These are phyloP conservation scores for Cruciata laevipes DNA, from an alignment of 257 asterid genomes.

Conservation along the genomic window DNA sequence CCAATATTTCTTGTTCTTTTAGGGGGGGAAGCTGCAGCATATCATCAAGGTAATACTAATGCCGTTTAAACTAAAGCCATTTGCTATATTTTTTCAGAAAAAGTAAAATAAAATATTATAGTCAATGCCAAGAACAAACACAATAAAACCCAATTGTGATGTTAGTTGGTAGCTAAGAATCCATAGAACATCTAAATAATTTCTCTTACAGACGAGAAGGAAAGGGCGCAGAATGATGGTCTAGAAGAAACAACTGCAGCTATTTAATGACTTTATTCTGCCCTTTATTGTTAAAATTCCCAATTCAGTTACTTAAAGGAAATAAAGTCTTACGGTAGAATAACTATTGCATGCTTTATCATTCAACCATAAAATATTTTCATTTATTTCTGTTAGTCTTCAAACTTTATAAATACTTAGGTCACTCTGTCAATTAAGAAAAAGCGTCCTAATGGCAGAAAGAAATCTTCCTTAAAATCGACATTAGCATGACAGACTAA, in stretches of 20 bases:
- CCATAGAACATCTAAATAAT: neutral
- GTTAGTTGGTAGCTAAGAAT: neutral
- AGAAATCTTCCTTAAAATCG: neutral
- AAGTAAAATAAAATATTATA: neutral
- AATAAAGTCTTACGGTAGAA: neutral
- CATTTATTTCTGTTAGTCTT: neutral
- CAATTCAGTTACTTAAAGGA: neutral
- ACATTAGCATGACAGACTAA: neutral
- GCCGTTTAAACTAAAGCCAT: neutral
- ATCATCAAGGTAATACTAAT: neutral
- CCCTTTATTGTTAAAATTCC: neutral
- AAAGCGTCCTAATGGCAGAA: neutral
- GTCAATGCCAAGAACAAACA: neutral
- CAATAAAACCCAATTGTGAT: neutral
- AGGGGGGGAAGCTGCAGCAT: neutral
- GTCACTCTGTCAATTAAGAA: no score
- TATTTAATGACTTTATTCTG: neutral
- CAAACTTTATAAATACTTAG: neutral
- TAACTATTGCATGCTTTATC: neutral
- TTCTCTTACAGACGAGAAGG: neutral
- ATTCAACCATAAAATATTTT: neutral
- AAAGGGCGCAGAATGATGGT: neutral
- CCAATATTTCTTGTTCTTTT: constrained; percentile 15
- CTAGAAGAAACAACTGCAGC: neutral
- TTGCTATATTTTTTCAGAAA: neutral